Evolutionary conservation across 2,329 filamentous ascomycete genomes (phyloP).

Genomic region (Exophiala spinifera): DNA sequence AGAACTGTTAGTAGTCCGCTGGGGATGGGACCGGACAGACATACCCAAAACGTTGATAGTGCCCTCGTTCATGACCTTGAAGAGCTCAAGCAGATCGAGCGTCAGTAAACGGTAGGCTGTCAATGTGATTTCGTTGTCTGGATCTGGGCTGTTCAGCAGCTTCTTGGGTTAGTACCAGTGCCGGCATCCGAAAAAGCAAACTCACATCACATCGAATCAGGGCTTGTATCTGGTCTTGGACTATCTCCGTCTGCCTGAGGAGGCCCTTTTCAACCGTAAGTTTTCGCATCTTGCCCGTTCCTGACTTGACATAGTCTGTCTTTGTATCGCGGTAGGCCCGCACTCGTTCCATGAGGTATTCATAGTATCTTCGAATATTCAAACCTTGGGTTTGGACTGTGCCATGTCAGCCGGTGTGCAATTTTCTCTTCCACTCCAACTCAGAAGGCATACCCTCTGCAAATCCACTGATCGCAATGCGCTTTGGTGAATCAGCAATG

Average conservation of each 20-base stretch:
- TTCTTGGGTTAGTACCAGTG: constrained; percentile 38
- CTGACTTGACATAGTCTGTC: constrained; percentile 82
- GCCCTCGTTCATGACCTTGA: constrained; percentile 93
- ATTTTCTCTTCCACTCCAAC: neutral
- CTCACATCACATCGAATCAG: constrained; percentile 85
- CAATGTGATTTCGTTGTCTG: constrained; percentile 94
- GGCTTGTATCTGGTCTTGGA: constrained; percentile 82
- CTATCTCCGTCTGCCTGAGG: constrained; percentile 82
- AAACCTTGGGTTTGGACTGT: constrained; percentile 88
- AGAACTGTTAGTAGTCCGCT: constrained; percentile 16
- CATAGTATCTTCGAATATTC: constrained; percentile 88
- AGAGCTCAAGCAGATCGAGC: constrained; percentile 81
- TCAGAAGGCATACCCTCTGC: constrained; percentile 69
- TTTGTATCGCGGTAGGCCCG: constrained; percentile 79
- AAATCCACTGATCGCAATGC: constrained; percentile 84
- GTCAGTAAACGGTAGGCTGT: constrained; percentile 90
- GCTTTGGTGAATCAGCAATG: constrained; percentile 75
- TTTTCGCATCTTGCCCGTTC: constrained; percentile 78
- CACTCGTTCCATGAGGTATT: constrained; percentile 79
- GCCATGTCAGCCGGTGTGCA: constrained; percentile 20
- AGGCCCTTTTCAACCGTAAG: constrained; percentile 88
- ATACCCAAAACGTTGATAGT: constrained; percentile 93
- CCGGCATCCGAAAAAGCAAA: constrained; percentile 24
- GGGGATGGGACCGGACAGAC: constrained; percentile 32
- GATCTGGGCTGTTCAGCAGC: constrained; percentile 75